Conservation (phyloP, 495 filamentous ascomycete species). For the Baudoinia panamericana region DNA sequence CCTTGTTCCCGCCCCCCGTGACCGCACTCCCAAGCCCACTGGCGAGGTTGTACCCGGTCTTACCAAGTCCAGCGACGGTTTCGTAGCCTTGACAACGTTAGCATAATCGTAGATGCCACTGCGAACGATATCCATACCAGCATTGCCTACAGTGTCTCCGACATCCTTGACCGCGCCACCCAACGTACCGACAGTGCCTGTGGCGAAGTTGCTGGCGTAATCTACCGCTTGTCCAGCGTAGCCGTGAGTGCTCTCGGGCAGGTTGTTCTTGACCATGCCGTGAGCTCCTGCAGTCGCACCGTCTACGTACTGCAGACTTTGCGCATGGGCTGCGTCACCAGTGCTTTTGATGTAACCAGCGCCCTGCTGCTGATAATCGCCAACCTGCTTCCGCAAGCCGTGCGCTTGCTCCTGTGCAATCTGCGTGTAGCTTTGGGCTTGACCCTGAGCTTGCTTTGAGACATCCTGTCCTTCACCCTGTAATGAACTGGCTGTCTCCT, state of each 20-base stretch:
- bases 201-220: conserved; percentile 1
- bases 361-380: conserved; percentile 1
- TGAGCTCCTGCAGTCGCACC: neutral
- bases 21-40: conserved; percentile 4
- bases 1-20: conserved; percentile 6
- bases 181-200: conserved; percentile 3
- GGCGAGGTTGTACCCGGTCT: conserved; percentile 8
- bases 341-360: neutral
- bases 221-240: conserved; percentile 6
- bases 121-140: neutral
- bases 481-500: too few species aligned
- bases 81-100: neutral
- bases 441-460: neutral
- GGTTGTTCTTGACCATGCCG: neutral
- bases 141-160: conserved; percentile 10
- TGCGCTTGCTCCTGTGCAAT: neutral
- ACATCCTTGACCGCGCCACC: conserved; percentile 6
- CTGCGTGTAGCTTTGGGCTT: neutral
- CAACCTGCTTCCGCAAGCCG: neutral
- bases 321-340: neutral
- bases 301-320: conserved; percentile 1
- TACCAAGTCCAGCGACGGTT: conserved; percentile 5
- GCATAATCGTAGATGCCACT: neutral
- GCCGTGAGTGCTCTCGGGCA: conserved; percentile 7
- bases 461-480: too few species aligned